A percentile compares a stretch with the other conserved stretches of the same genome.
These are phyloP conservation scores for Metschnikowia lochheadii DNA, from an alignment of 805 yeast genomes.

Conservation along the genomic window DNA sequence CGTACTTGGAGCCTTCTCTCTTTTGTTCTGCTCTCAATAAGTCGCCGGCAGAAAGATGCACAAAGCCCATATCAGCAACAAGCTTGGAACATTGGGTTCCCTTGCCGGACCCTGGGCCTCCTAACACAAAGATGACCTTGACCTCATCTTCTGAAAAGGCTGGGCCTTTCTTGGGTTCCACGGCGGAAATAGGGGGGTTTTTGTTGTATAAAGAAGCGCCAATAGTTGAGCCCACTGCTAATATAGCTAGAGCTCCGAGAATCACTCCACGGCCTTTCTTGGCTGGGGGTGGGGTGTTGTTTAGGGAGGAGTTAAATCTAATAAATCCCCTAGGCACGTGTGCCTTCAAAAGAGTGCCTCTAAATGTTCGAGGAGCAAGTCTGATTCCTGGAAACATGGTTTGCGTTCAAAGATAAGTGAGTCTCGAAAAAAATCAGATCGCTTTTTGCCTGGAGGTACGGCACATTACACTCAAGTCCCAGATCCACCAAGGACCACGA, in stretches of 20 bases:
- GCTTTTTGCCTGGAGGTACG: neutral
- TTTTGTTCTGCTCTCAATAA: conserved; percentile 87
- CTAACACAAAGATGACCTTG: conserved; percentile 83
- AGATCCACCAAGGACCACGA: neutral
- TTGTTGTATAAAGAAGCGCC: conserved; percentile 41
- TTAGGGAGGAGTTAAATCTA: conserved; percentile 3
- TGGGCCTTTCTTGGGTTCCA: conserved; percentile 35
- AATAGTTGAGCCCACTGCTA: conserved; percentile 50
- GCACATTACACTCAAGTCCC: neutral
- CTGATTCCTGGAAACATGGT: neutral
- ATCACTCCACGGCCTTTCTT: conserved; percentile 22
- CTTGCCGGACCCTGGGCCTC: conserved; percentile 98
- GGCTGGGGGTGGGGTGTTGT: conserved; percentile 10
- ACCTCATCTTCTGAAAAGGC: conserved; percentile 64
- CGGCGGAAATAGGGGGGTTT: conserved; percentile 39
- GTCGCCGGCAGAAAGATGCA: conserved; percentile 95
- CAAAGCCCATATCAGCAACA: conserved; percentile 75
- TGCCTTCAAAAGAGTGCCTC: neutral
- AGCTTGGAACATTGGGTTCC: conserved; percentile 93
- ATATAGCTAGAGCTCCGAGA: conserved; percentile 34
- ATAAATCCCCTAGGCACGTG: neutral
- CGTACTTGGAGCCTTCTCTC: conserved; percentile 77
- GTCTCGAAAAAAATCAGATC: neutral
- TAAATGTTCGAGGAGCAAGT: neutral
- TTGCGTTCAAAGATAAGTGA: neutral